Evolutionary conservation across 345 rosid genomes (phyloP).

Genomic region (Brassica carinata): DNA sequence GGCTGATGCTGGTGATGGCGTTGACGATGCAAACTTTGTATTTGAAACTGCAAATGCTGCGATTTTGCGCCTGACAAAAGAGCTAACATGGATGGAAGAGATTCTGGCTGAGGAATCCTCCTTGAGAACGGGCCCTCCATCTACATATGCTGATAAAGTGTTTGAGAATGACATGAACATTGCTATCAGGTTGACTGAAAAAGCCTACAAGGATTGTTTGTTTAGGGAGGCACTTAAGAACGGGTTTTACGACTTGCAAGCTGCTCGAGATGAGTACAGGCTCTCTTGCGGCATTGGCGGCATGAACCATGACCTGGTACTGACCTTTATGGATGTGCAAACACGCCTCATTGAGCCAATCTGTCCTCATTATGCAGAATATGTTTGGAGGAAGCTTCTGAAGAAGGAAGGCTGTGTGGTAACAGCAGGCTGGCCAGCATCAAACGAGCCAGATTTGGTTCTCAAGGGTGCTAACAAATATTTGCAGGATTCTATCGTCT

Average conservation of each 20-base stretch:
- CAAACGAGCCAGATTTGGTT: conserved; percentile 66
- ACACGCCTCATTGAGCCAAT: conserved; percentile 85
- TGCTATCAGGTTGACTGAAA: conserved; percentile 49
- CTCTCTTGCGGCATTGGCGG: conserved; percentile 76
- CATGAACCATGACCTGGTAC: conserved; percentile 69
- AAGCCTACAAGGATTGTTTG: conserved; percentile 52
- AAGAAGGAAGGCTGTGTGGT: conserved; percentile 78
- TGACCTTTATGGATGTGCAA: conserved; percentile 88
- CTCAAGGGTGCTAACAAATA: conserved; percentile 88
- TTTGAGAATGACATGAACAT: conserved; percentile 89
- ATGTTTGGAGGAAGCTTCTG: conserved; percentile 86
- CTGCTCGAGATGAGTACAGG: conserved; percentile 91
- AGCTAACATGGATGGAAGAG: conserved; percentile 93
- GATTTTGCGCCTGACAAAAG: conserved; percentile 81
- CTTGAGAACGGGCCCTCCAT: conserved; percentile 67
- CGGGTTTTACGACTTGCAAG: conserved; percentile 92
- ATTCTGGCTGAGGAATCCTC: conserved; percentile 65
- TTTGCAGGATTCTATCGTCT: conserved; percentile 78
- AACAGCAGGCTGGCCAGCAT: conserved; percentile 89
- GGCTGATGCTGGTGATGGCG: conserved; percentile 98
- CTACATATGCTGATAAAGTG: conserved; percentile 81
- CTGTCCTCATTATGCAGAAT: conserved; percentile 91
- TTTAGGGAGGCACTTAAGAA: conserved; percentile 89
- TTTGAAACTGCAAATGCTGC: conserved; percentile 92
- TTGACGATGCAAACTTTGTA: conserved; percentile 97